Conservation (phyloP, 163 green algal genomes). For the Chlorella variabilis region DNA sequence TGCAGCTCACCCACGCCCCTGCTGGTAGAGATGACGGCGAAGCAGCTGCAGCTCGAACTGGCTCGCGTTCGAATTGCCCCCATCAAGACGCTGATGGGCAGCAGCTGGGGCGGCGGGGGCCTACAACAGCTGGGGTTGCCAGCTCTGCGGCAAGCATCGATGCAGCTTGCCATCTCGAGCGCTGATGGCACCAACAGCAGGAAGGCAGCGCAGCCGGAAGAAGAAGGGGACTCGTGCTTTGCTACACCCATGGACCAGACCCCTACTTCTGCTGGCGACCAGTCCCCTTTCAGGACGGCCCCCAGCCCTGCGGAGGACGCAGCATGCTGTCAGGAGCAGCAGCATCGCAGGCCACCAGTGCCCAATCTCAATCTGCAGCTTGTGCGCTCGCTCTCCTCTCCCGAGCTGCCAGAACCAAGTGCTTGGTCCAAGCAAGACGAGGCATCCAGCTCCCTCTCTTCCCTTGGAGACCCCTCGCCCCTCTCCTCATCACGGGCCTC, state of each 20-base stretch:
- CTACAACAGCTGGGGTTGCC: background rate
- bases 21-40: background rate
- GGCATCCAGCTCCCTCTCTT: background rate
- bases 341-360: background rate
- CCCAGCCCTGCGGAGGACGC: background rate
- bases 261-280: background rate
- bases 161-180: background rate
- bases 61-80: background rate
- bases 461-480: background rate
- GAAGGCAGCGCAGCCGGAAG: background rate
- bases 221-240: conserved; percentile 3
- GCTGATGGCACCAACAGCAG: background rate
- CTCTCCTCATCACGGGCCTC: no score
- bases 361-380: background rate
- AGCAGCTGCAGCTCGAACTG: conserved; percentile 33
- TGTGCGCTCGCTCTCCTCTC: background rate
- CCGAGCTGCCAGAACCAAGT: background rate
- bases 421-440: background rate
- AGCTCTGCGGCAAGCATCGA: background rate
- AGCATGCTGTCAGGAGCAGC: background rate
- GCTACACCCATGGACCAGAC: conserved; percentile 10
- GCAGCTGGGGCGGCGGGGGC: background rate
- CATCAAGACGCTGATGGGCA: background rate
- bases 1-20: background rate
- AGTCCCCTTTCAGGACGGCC: background rate